These are phyloP conservation scores for Aspergillus puulaauensis DNA, from an alignment of 2,329 filamentous ascomycete genomes.

Conservation along the genomic window DNA sequence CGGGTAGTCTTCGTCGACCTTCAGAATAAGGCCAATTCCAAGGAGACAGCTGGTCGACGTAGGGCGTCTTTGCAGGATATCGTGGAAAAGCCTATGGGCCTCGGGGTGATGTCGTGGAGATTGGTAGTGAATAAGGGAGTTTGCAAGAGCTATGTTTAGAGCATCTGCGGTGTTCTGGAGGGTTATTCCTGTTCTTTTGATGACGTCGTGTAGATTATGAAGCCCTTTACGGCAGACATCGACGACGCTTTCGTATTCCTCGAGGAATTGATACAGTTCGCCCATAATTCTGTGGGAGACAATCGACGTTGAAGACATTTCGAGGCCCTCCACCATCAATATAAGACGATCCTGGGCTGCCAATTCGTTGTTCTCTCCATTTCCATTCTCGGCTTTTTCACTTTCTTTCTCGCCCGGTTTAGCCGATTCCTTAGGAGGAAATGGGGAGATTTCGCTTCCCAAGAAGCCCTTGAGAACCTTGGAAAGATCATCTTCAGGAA, in stretches of 20 bases:
- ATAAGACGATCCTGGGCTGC: conserved; percentile 76
- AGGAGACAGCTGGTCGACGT: conserved; percentile 79
- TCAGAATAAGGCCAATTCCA: conserved; percentile 85
- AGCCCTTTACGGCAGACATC: conserved; percentile 77
- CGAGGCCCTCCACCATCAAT: conserved; percentile 74
- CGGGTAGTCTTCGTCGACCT: conserved; percentile 86
- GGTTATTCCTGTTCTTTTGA: conserved; percentile 64
- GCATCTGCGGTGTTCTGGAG: conserved; percentile 72
- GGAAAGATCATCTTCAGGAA: conserved; percentile 78
- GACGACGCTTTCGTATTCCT: conserved; percentile 80
- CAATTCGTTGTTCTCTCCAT: conserved; percentile 46
- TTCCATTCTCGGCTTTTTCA: conserved; percentile 32
- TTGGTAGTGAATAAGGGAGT: conserved; percentile 86
- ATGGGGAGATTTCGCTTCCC: conserved; percentile 80
- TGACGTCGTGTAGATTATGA: conserved; percentile 59
- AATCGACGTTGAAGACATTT: conserved; percentile 64
- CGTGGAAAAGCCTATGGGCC: conserved; percentile 81
- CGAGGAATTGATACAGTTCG: conserved; percentile 78
- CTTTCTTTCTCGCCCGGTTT: conserved; percentile 14
- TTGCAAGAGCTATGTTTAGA: conserved; percentile 74
- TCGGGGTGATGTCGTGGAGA: conserved; percentile 86
- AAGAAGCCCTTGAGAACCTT: conserved; percentile 82
- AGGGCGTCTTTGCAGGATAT: conserved; percentile 72
- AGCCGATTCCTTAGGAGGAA: conserved; percentile 60
- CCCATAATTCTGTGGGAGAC: conserved; percentile 81